Percentiles rank a stretch among this genome's conserved stretches.
These are phyloP conservation scores for Saccharomyces uvarum DNA, from an alignment of 1,139 yeast species.

Conservation along the genomic window DNA sequence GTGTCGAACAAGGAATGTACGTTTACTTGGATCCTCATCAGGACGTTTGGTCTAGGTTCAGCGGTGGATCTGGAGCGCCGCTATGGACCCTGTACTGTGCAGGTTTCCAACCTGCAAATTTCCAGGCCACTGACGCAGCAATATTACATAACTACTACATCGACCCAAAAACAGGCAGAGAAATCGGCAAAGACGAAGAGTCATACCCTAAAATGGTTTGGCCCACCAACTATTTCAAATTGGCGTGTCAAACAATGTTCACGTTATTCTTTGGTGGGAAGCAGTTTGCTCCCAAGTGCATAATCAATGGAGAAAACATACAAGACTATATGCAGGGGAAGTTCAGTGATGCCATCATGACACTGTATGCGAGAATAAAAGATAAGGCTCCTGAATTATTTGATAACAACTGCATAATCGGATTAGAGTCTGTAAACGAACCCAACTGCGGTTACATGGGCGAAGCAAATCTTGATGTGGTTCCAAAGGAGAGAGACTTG, in stretches of 20 bases:
- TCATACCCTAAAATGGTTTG: constrained; percentile 79
- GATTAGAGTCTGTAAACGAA: constrained; percentile 83
- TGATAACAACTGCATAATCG: constrained; percentile 45
- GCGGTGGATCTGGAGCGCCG: constrained; percentile 97
- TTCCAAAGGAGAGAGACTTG: constrained; percentile 50
- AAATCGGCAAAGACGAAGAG: constrained; percentile 9
- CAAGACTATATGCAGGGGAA: constrained; percentile 69
- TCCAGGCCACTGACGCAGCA: constrained; percentile 64
- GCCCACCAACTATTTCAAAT: constrained; percentile 78
- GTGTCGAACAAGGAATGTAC: constrained; percentile 59
- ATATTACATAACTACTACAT: constrained; percentile 52
- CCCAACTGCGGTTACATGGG: constrained; percentile 68
- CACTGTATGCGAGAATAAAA: constrained; percentile 47
- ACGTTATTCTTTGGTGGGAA: constrained; percentile 77
- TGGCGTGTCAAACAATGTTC: constrained; percentile 77
- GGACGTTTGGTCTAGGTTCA: constrained; percentile 85
- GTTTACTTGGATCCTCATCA: constrained; percentile 87
- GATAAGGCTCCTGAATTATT: constrained; percentile 47
- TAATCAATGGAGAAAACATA: constrained; percentile 62
- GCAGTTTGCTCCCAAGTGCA: constrained; percentile 61
- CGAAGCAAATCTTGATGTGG: constrained; percentile 37
- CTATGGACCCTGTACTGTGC: constrained; percentile 95
- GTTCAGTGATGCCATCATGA: constrained; percentile 48
- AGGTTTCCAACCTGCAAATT: constrained; percentile 71
- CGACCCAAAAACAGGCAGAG: constrained; percentile 30